Conservation (phyloP, 106 monocot species). For the Allium cepa region DNA sequence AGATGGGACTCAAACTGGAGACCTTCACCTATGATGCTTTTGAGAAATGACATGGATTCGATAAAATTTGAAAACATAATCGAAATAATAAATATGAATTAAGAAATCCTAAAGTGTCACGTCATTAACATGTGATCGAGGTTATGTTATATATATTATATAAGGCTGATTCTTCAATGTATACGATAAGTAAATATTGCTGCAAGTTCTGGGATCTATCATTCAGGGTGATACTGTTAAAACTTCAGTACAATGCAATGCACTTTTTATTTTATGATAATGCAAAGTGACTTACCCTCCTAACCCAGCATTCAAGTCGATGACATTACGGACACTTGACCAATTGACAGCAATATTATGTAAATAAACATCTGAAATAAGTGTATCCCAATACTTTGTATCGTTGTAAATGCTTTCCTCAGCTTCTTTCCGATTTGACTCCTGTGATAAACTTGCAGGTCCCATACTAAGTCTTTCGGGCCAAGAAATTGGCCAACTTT, state of each 20-base stretch:
- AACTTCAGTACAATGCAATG: neutral
- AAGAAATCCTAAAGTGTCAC: too few relatives aligned
- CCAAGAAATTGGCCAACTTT: conserved; percentile 59
- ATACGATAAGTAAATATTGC: neutral
- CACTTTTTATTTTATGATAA: neutral
- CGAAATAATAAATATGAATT: too few relatives aligned
- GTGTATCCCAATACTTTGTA: conserved; percentile 50
- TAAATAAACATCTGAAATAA: conserved; percentile 48
- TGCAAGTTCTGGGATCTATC: neutral
- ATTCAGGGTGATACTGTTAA: neutral
- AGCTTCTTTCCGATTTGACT: conserved; percentile 1
- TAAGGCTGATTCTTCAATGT: too few relatives aligned
- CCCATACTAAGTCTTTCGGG: conserved; percentile 54
- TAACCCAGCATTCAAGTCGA: conserved; percentile 92
- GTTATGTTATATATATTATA: too few relatives aligned
- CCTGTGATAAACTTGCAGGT: conserved; percentile 28
- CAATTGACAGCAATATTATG: conserved; percentile 58
- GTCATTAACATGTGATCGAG: too few relatives aligned
- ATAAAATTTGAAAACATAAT: too few relatives aligned
- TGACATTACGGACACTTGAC: conserved; percentile 77
- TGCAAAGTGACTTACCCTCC: conserved; percentile 55
- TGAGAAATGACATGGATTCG: too few relatives aligned
- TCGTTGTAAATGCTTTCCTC: conserved; percentile 39
- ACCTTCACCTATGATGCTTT: too few relatives aligned
- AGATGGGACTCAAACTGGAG: too few relatives aligned